phyloP scores from a whole-genome alignment of 805 yeast genomes.

The Kluyveromyces starmeri region DNA sequence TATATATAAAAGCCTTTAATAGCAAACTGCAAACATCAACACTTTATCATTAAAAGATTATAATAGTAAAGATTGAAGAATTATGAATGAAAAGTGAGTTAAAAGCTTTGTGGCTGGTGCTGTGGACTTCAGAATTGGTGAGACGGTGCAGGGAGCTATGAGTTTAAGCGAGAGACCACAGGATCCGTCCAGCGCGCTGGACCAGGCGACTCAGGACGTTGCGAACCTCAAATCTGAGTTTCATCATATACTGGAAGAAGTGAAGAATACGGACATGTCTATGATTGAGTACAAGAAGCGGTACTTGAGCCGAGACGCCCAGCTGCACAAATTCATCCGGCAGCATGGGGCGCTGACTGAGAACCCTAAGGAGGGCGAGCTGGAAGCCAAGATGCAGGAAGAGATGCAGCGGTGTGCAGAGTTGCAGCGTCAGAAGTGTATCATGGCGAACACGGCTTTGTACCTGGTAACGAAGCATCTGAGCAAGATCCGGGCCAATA shows the following conservation, averaged over 20 bases:
- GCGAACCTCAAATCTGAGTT: constrained; percentile 85
- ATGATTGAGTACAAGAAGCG: constrained; percentile 58
- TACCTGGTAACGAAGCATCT: constrained; percentile 71
- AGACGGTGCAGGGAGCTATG: not conserved
- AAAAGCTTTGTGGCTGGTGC: no score
- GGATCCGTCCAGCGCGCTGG: constrained; percentile 86
- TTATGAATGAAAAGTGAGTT: no score
- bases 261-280: constrained; percentile 58
- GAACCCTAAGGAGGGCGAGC: constrained; percentile 70
- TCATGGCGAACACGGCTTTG: constrained; percentile 75
- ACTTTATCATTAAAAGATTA: no score
- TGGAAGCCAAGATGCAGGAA: constrained; percentile 57
- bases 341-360: constrained; percentile 74
- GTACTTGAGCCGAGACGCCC: constrained; percentile 64
- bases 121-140: no score
- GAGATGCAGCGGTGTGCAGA: constrained; percentile 52
- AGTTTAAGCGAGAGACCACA: constrained; percentile 27
- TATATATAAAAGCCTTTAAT: no score
- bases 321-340: constrained; percentile 71
- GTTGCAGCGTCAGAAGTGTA: constrained; percentile 69
- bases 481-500: constrained; percentile 61
- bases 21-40: no score
- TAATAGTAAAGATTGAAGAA: no score
- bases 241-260: constrained; percentile 69
- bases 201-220: constrained; percentile 62